Conservation (phyloP, 139 green algal species). For the Klebsormidium nitens region DNA sequence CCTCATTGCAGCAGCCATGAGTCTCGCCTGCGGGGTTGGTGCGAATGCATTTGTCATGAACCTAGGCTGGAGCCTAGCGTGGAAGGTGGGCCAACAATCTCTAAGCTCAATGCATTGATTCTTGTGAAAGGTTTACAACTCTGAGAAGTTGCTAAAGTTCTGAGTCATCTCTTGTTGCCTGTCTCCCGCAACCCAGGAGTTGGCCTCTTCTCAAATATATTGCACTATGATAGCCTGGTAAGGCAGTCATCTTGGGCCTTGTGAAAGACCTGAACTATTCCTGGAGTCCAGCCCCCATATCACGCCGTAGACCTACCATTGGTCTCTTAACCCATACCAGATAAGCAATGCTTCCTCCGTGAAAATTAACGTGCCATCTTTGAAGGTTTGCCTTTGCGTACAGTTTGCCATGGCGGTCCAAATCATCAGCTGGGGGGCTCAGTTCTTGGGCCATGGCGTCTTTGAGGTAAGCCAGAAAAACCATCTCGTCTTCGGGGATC, state of each 20-base stretch:
- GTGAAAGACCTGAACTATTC: too few species aligned
- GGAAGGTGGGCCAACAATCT: constrained; percentile 20
- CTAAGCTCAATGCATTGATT: not conserved
- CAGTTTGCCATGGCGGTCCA: constrained; percentile 32
- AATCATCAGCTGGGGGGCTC: constrained; percentile 6
- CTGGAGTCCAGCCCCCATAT: too few species aligned
- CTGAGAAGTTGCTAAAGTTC: not conserved
- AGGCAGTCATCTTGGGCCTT: too few species aligned
- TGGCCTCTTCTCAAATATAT: too few species aligned
- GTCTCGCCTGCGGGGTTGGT: constrained; percentile 11
- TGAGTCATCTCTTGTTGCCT: not conserved
- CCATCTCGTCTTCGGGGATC: too few species aligned
- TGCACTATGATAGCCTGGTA: too few species aligned
- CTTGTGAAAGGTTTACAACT: not conserved
- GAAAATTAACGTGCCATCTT: too few species aligned
- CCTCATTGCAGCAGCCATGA: constrained; percentile 8
- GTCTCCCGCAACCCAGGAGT: too few species aligned
- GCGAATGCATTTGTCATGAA: constrained; percentile 7
- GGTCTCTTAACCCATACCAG: too few species aligned
- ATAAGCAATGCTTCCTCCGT: too few species aligned
- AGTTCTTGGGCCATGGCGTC: constrained; percentile 28
- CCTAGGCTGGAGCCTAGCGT: constrained; percentile 14
- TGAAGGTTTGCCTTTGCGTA: not conserved
- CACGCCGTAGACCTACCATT: too few species aligned
- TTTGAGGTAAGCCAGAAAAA: too few species aligned